These are phyloP conservation scores for Sporothrix schenckii DNA, from an alignment of 2,329 filamentous ascomycete genomes.

Conservation along the genomic window DNA sequence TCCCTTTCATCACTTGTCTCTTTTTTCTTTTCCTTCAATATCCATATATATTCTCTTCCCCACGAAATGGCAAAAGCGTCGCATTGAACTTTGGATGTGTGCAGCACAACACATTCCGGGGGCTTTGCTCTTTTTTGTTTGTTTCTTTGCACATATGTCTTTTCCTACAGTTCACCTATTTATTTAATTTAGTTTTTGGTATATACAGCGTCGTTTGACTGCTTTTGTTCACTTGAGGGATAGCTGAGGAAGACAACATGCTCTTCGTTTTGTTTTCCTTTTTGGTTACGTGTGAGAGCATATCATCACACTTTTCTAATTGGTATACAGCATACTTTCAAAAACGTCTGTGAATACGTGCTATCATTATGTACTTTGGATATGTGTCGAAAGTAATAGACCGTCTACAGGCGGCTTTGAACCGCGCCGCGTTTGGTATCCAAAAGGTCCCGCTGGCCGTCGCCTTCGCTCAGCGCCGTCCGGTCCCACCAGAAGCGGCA, in stretches of 20 bases:
- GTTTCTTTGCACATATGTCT: slow-evolving; percentile 16
- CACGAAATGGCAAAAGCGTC: neutral
- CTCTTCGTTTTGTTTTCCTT: neutral
- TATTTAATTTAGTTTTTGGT: neutral
- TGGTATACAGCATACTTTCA: neutral
- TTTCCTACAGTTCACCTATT: neutral
- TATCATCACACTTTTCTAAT: neutral
- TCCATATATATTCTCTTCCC: neutral
- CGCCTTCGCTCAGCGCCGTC: slow-evolving; percentile 52
- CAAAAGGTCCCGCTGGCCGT: slow-evolving; percentile 39
- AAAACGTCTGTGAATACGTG: neutral
- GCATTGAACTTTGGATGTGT: neutral
- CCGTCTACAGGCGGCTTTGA: neutral
- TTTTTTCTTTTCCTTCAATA: neutral
- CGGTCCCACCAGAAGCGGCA: slow-evolving; percentile 65
- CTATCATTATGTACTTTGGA: neutral
- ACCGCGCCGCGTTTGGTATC: neutral
- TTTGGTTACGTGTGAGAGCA: neutral
- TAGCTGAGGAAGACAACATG: slow-evolving; percentile 16
- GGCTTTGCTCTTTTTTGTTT: neutral
- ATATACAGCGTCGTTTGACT: neutral
- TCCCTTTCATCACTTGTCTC: neutral
- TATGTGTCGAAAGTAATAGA: neutral
- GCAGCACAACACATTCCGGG: neutral
- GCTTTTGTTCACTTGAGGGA: neutral